Evolutionary conservation across 306 rosid genomes (phyloP).

Genomic region (Sicyos edulis): DNA sequence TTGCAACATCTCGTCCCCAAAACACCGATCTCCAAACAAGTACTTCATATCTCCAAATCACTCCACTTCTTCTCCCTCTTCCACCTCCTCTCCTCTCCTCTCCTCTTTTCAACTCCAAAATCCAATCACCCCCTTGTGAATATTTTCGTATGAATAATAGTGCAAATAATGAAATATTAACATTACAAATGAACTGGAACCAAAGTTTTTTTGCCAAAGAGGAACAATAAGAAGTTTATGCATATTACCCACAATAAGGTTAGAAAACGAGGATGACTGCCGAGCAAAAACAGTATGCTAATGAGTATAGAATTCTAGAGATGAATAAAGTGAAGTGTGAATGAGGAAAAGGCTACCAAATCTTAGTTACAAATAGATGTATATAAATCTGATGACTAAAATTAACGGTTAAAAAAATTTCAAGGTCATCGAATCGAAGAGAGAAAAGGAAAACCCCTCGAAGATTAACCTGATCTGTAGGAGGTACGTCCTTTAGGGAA

Average conservation of each 20-base stretch:
- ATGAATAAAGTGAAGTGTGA: neutral
- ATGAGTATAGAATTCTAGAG: neutral
- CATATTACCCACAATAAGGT: neutral
- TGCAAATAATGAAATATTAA: neutral
- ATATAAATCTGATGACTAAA: neutral
- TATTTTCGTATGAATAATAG: neutral
- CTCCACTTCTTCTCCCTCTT: too few relatives aligned
- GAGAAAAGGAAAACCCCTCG: neutral
- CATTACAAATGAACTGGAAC: neutral
- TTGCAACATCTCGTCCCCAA: too few relatives aligned
- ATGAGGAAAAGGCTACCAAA: neutral
- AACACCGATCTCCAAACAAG: too few relatives aligned
- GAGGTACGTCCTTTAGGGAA: slow-evolving; percentile 63
- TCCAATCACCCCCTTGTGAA: too few relatives aligned
- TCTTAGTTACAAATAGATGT: neutral
- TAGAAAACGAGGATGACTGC: neutral
- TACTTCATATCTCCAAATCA: too few relatives aligned
- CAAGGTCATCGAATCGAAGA: neutral
- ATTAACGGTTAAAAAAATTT: neutral
- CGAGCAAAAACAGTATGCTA: neutral
- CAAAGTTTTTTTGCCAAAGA: neutral
- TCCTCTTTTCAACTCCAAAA: too few relatives aligned
- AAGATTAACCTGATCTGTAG: slow-evolving; percentile 50
- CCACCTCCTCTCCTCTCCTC: too few relatives aligned
- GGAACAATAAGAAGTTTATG: neutral